Percentiles rank a stretch among this genome's conserved stretches.
These are phyloP conservation scores for Carex arenaria DNA, from an alignment of 202 grass and related monocot genomes.

Conservation along the genomic window DNA sequence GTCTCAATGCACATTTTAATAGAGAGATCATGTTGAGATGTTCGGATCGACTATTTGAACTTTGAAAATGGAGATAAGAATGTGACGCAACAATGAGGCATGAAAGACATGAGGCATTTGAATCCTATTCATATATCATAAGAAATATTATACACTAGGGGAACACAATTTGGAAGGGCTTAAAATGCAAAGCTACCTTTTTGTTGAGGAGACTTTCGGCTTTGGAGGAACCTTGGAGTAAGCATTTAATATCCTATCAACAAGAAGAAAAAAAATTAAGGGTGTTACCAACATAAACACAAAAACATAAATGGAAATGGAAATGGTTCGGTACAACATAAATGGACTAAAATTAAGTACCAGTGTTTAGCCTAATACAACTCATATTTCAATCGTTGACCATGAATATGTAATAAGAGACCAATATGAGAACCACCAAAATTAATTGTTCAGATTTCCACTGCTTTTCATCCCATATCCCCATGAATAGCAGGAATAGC, in stretches of 20 bases:
- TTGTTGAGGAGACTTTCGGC: slow-evolving; percentile 57
- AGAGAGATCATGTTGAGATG: no score
- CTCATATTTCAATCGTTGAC: background rate
- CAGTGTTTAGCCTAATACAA: background rate
- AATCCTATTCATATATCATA: background rate
- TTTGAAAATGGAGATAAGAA: no score
- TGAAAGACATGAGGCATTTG: no score
- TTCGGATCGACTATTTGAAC: no score
- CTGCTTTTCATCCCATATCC: background rate
- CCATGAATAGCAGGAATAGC: background rate
- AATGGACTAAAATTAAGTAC: background rate
- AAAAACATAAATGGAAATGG: background rate
- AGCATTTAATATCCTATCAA: slow-evolving; percentile 84
- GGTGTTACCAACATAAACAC: background rate
- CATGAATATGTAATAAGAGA: background rate
- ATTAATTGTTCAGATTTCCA: background rate
- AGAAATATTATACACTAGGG: background rate
- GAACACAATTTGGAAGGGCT: background rate
- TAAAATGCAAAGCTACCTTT: slow-evolving; percentile 46
- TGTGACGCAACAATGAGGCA: no score
- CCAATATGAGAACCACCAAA: background rate
- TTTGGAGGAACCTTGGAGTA: slow-evolving; percentile 87
- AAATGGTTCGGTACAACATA: background rate
- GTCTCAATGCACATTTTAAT: no score
- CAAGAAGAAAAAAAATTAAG: slow-evolving; percentile 13